Evolutionary conservation across 2,329 filamentous ascomycete genomes (phyloP).

Genomic region (Sclerotiophoma versabilis): DNA sequence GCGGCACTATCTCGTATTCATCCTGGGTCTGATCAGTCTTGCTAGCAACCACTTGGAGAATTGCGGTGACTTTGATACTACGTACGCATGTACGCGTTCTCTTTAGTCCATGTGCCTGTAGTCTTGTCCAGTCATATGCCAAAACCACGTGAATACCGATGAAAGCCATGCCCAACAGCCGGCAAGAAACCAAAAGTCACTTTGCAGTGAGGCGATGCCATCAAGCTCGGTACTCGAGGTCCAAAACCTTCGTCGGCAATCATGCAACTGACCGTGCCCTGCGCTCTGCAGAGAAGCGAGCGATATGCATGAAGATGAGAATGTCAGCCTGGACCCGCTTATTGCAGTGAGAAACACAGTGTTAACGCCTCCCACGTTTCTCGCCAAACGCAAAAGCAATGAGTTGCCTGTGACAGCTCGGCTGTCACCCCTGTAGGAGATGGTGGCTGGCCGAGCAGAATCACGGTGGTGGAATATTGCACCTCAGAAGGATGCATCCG

Average conservation of each 20-base stretch:
- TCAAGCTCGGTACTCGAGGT: background rate
- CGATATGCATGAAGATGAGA: constrained; percentile 25
- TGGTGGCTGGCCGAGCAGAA: background rate
- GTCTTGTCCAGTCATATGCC: background rate
- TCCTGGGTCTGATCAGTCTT: constrained; percentile 41
- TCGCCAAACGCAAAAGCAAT: constrained; percentile 16
- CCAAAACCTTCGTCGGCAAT: background rate
- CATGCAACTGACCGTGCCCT: constrained; percentile 6
- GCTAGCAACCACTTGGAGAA: constrained; percentile 4
- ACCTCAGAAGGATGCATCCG: background rate
- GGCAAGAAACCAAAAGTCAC: background rate
- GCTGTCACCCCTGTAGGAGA: background rate
- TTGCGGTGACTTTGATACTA: background rate
- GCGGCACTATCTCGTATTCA: constrained; percentile 32
- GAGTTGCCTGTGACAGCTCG: constrained; percentile 11
- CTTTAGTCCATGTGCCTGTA: background rate
- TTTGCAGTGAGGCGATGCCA: background rate
- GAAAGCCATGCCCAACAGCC: background rate
- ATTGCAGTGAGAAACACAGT: constrained; percentile 22
- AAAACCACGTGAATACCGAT: background rate
- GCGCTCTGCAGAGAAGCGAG: background rate
- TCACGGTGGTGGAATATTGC: background rate
- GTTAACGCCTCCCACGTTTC: constrained; percentile 30
- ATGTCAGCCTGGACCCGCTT: constrained; percentile 20
- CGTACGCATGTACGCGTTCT: background rate